Evolutionary conservation across 2,329 filamentous ascomycete species (phyloP), one percentile per base, ranked within the genome.

Genomic region (Trichoderma pleuroti): DNA sequence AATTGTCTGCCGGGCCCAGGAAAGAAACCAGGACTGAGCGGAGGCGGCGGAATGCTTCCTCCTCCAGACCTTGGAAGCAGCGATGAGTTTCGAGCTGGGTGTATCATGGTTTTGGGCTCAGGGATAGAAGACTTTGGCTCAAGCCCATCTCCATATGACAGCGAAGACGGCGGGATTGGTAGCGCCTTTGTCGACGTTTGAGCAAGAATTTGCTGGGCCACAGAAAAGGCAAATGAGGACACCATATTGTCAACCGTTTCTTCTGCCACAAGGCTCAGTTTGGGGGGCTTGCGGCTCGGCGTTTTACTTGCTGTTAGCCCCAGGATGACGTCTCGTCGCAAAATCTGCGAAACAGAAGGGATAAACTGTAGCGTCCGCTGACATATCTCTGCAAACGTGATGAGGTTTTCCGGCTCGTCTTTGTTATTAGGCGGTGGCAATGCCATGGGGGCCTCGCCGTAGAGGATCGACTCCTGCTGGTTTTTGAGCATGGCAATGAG

Each of bases 351-450:
- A 46, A 93, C 90, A 49, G 91, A 88, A 1, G 93, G 91, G 46
- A 98, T 91, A 75, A 98, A 98, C 72, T 93, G 91, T 11, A 96
- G 86, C 2, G 93, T 91, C 71, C 94, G 88, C 72, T 90, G 90
- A 78, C 94, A 97, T 32, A 98, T 89, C 77, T 98, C 94, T 1
- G 93, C 92, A n/a, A 98, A 86, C 72, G 94, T 88, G 11, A 87
- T 83, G 28, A 98, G 81, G 75, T 97, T 92, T 78, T 97, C 93
- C 0, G 86, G 79, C 72, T 92, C 91, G 54, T 90, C 87, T 0
- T 84, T 82, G 49, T 84, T 83, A 28, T 85, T 85, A 0, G 71
- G 62, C 0, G 84, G 81, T 0, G 84, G 81, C 10, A 77, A 84
- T 0, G 83, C 82, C 42, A 85, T 78, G 1, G 88, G 86, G 2